Base-by-base conservation (phyloP, 2,329 filamentous ascomycete genomes). In the Penicillium crustosum region DNA sequence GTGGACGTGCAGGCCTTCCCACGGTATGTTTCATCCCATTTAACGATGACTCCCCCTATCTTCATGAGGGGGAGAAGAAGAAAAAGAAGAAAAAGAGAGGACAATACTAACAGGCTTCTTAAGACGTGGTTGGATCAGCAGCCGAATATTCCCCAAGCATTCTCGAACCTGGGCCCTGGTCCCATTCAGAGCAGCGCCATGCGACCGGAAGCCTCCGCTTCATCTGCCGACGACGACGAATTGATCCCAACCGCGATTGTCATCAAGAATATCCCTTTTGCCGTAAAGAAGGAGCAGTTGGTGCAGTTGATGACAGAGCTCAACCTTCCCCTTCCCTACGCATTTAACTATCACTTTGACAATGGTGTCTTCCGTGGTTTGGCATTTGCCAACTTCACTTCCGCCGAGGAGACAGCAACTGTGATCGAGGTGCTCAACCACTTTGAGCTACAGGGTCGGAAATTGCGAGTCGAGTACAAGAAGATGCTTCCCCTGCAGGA, bases 311-410 rank as follows among this genome's bases (percentile, higher is more conserved):
- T 99, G 94, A 90, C 93, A 9, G 91, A 96, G 21, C 86, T 97
- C 83, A 89, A 91, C 65, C 84, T 99, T 39, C 94, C 94, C 1
- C 86, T 97, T 66, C 94, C 94, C 0, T 99, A 99, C 72, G 94
- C 94, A 13, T 99, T 99, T 82, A 99, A 99, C 81, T 97, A 99
- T 71, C 94, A 99, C 76, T 99, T 99, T 72, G 94, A 99, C 73
- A 95, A 96, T 69, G 94, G 94, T 29, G 93, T 99, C 29, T 99
- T 99, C 80, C 84, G 94, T 57, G 94, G 94, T 7, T 81, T 99
- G 51, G 94, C 94, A 2, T 99, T 99, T 79, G 94, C 94, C 72
- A 99, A 99, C 78, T 99, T 97, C 75, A 96, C 94, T 36, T 96
- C 91, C 17, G 87, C 94, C 1, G 90, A 97, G 64, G 94, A 99